These are phyloP conservation scores for Dimocarpus longan DNA, from an alignment of 345 rosid species.

Conservation along the genomic window DNA sequence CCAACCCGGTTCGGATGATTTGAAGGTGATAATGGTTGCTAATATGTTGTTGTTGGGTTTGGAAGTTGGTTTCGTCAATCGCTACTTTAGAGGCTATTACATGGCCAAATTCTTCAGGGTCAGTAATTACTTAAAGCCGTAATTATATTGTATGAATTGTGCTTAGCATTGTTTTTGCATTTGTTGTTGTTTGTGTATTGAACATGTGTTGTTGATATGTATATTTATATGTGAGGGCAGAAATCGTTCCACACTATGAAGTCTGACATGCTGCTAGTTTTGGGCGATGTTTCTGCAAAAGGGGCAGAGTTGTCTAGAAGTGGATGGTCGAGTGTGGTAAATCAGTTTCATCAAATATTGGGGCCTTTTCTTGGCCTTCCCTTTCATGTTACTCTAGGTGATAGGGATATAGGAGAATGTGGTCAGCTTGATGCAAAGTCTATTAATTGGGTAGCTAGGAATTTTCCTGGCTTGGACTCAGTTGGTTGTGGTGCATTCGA, in stretches of 20 bases:
- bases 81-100: slow-evolving; percentile 53
- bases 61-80: slow-evolving; percentile 37
- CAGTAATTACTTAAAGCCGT: neutral
- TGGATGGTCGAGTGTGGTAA: slow-evolving; percentile 51
- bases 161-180: too few relatives aligned
- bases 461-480: slow-evolving; percentile 61
- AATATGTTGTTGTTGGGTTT: slow-evolving; percentile 51
- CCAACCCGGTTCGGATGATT: slow-evolving; percentile 25
- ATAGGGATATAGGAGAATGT: slow-evolving; percentile 62
- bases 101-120: slow-evolving; percentile 60
- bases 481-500: slow-evolving; percentile 64
- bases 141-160: too few relatives aligned
- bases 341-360: slow-evolving; percentile 44
- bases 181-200: neutral
- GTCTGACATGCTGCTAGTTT: slow-evolving; percentile 64
- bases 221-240: slow-evolving; percentile 34
- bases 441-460: slow-evolving; percentile 49
- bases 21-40: slow-evolving; percentile 61
- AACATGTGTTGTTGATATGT: neutral
- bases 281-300: slow-evolving; percentile 62
- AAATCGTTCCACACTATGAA: slow-evolving; percentile 55
- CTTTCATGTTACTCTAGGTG: slow-evolving; percentile 61
- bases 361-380: slow-evolving; percentile 56
- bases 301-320: slow-evolving; percentile 43
- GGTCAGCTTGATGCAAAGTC: slow-evolving; percentile 38